Evolutionary conservation across 129 eudicot genomes (phyloP), one percentile per base, ranked within the genome.

Genomic region (Artemisia tridentata): DNA sequence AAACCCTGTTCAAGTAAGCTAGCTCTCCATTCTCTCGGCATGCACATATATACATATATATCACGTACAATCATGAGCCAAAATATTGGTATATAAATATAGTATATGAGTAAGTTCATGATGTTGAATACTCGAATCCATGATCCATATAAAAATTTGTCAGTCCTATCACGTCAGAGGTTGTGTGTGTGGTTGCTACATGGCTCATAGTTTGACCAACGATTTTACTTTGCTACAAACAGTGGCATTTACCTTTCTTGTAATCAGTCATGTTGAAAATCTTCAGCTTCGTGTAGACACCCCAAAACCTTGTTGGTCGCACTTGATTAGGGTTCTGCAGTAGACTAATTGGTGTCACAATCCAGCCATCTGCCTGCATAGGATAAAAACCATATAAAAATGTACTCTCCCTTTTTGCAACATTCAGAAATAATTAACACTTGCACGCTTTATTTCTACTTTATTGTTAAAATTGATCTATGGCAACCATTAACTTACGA

Each of bases 251-350:
- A 89, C 99, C 97, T 86, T 93, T 93, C 77, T 81, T 87, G 82
- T 93, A 93, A 23, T 82, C 80, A 11, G 97, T 90, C 99, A 93
- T 87, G 82, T 93, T 87, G 66, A 93, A 93, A 80, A 93, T 90
- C 80, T 93, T 93, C 72, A 93, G 89, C 84, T 93, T 93, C 16
- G 99, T 93, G 85, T 93, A 93, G 58, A 93, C 99, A 75, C 99
- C 99, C 99, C 99, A 93, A 79, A 93, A 93, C 79, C 99, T 88
- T 60, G 82, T 86, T 18, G 99, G 99, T 43, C 99, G 86, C 46
- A 90, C 88, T 74, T 84, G 90, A 84, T 93, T 93, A 50, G 99
- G 99, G 75, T 93, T 93, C 56, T 83, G 79, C 79, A 93, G 76
- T 68, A 93, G 78, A 78, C 87, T 87, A 57, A 93, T 93, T 70